These are phyloP conservation scores for Platanthera guangdongensis DNA, from an alignment of 106 monocot species.

Conservation along the genomic window DNA sequence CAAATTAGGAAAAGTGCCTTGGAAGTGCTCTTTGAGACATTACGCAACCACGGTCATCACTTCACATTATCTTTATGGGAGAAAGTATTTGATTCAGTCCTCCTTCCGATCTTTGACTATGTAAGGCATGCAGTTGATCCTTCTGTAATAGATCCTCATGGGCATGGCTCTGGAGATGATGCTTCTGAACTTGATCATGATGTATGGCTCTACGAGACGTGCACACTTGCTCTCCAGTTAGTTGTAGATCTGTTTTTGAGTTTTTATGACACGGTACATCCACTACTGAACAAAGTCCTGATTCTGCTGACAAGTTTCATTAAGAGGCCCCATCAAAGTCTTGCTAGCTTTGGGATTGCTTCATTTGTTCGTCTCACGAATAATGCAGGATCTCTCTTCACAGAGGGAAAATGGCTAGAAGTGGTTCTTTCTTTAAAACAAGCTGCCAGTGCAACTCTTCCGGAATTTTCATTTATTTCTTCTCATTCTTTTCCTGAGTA, in stretches of 20 bases:
- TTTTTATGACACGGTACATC: slow-evolving; percentile 82
- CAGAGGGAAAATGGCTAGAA: slow-evolving; percentile 78
- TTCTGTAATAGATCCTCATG: slow-evolving; percentile 41
- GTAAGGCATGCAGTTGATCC: slow-evolving; percentile 91
- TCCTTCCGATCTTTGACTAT: slow-evolving; percentile 94
- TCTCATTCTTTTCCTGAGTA: slow-evolving; percentile 29
- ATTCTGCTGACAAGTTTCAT: slow-evolving; percentile 80
- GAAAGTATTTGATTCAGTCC: slow-evolving; percentile 83
- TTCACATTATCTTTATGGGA: slow-evolving; percentile 89
- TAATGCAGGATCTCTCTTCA: slow-evolving; percentile 66
- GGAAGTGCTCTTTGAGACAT: slow-evolving; percentile 84
- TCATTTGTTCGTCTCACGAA: slow-evolving; percentile 85
- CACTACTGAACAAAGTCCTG: slow-evolving; percentile 65
- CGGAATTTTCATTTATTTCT: slow-evolving; percentile 61
- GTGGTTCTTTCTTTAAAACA: slow-evolving; percentile 70
- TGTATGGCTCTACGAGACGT: slow-evolving; percentile 90
- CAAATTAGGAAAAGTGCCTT: slow-evolving; percentile 88
- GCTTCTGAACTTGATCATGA: slow-evolving; percentile 65
- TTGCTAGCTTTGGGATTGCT: slow-evolving; percentile 89
- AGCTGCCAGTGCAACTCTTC: slow-evolving; percentile 54
- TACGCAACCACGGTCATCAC: slow-evolving; percentile 81
- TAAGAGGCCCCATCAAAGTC: slow-evolving; percentile 86
- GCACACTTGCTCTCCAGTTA: slow-evolving; percentile 85
- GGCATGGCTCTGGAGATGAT: slow-evolving; percentile 37
- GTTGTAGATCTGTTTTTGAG: slow-evolving; percentile 93